phyloP scores from a whole-genome alignment of 352 stramenopile species.

The Sclerospora graminicola region DNA sequence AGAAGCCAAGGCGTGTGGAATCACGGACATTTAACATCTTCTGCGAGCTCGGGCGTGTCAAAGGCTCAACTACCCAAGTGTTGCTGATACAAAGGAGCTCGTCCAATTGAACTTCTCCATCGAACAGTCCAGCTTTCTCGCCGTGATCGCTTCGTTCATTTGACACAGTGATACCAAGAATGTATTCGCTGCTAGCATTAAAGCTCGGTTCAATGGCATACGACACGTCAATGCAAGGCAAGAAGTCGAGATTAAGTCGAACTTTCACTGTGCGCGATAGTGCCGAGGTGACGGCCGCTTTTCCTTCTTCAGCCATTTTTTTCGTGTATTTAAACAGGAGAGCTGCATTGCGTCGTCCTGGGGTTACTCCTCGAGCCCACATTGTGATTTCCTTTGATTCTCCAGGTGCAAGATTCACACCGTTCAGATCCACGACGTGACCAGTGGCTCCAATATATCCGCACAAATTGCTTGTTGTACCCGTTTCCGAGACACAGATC shows the following conservation, averaged over 20 bases:
- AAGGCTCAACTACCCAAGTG: constrained; percentile 43
- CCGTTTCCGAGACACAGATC: constrained; percentile 36
- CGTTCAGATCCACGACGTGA: constrained; percentile 48
- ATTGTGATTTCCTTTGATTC: constrained; percentile 40
- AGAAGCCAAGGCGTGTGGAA: constrained; percentile 37
- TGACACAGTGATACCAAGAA: constrained; percentile 57
- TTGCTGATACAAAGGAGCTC: constrained; percentile 53
- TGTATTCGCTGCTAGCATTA: constrained; percentile 47
- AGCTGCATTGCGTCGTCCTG: constrained; percentile 35
- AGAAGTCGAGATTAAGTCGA: constrained; percentile 45
- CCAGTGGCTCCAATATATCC: constrained; percentile 55
- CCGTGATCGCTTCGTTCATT: constrained; percentile 35
- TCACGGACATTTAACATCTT: constrained; percentile 12
- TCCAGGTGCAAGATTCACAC: constrained; percentile 36
- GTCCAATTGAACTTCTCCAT: constrained; percentile 36
- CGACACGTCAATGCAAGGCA: constrained; percentile 47
- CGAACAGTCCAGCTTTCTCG: constrained; percentile 8
- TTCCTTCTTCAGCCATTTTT: constrained; percentile 13
- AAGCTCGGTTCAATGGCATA: constrained; percentile 70
- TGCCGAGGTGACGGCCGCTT: constrained; percentile 4
- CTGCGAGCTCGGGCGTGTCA: constrained; percentile 12
- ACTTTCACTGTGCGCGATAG: constrained; percentile 36
- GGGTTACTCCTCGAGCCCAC: constrained; percentile 31
- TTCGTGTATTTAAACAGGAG: constrained; percentile 68
- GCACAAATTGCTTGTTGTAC: constrained; percentile 16